Base-by-base conservation (phyloP, 2,329 filamentous ascomycete species). In the Colletotrichum sp. region DNA sequence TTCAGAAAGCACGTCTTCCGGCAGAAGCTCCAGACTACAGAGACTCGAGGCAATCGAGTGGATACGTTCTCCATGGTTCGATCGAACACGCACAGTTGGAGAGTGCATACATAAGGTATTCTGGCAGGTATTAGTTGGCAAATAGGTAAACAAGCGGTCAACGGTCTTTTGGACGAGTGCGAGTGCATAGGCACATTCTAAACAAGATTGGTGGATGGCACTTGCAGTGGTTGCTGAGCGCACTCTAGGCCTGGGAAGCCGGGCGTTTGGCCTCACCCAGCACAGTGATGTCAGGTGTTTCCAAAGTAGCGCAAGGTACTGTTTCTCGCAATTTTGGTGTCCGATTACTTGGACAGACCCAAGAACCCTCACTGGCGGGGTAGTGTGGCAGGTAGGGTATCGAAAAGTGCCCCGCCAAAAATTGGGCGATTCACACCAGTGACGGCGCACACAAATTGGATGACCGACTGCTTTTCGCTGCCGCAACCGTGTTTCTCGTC, bases 391-490 rank as follows among this genome's bases (percentile, higher is more conserved):
- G 32, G 64, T 76, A 76, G 70, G 74, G 74, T 76, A 76, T 65
- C 44, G 70, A 64, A 68, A 59, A 30, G 16, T 73, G 72, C 77
- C 77, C 77, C 76, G 74, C 77, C 71, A 75, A 75, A 75, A 64
- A n/a, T 60, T 77, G 74, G 68, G 32, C 77, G 73, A 68, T 70
- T 78, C 74, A 78, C 75, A 73, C 67, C 74, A 76, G 74, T 76
- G 71, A 76, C 71, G 74, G 64, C 64, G 59, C 68, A 64, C 77
- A 72, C 75, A 78, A 78, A 77, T 78, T 75, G 65, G 76, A 76
- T 78, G 76, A 78, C 77, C 68, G 70, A 22, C 59, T 65, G 71
- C 63, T 75, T 68, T 75, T 75, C 72, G 67, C 55, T 39, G 75
- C 71, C 66, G 72, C 52, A 62, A 60, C 63, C 57, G 69, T 73